These are phyloP conservation scores for Ganoderma multipileum DNA, from an alignment of 1,284 basidiomycete species.

Conservation along the genomic window DNA sequence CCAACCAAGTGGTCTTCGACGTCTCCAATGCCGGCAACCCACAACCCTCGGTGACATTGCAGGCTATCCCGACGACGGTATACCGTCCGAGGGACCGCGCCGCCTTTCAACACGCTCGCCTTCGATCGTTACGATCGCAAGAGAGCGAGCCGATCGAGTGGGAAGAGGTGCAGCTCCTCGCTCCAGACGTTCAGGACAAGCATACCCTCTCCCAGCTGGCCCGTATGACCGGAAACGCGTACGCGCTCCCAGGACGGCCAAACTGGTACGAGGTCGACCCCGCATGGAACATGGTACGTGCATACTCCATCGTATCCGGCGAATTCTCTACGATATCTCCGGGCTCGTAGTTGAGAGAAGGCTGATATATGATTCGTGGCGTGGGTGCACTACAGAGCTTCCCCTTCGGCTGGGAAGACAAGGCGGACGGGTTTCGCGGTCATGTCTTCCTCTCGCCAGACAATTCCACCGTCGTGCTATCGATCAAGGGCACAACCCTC, in stretches of 20 bases:
- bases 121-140: conserved; percentile 52
- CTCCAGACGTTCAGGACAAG: conserved; percentile 79
- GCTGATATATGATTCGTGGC: conserved; percentile 1
- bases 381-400: conserved; percentile 59
- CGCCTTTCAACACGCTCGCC: conserved; percentile 57
- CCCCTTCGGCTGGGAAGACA: conserved; percentile 91
- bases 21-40: conserved; percentile 7
- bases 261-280: conserved; percentile 88
- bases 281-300: conserved; percentile 76
- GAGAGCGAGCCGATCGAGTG: conserved; percentile 65
- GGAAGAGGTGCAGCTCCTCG: conserved; percentile 59
- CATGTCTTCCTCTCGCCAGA: conserved; percentile 86
- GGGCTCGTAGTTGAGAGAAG: not conserved
- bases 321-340: not conserved
- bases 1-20: conserved; percentile 21
- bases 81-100: conserved; percentile 64
- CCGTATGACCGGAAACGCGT: conserved; percentile 93
- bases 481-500: conserved; percentile 93
- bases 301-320: not conserved
- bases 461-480: conserved; percentile 86
- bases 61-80: conserved; percentile 61
- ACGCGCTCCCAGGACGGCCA: conserved; percentile 68
- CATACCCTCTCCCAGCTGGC: conserved; percentile 87
- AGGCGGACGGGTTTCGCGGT: conserved; percentile 86
- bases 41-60: conserved; percentile 42